Evolutionary conservation across 768 basidiomycete genomes (phyloP).

Genomic region (Suillus decipiens): DNA sequence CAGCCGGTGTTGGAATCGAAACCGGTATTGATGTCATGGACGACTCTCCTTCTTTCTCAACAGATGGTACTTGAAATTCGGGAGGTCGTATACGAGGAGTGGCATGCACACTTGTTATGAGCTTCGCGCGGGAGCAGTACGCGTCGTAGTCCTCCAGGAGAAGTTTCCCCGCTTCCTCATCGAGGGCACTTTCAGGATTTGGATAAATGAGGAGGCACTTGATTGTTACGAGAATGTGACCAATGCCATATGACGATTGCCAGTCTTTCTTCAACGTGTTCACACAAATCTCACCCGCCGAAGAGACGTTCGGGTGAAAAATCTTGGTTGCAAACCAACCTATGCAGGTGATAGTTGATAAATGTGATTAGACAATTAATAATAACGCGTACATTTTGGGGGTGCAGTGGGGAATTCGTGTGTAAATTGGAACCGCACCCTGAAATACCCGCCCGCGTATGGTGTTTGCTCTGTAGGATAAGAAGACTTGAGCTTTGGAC

Average conservation of each 20-base stretch:
- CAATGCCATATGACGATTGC: slow-evolving; percentile 89
- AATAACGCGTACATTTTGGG: slow-evolving; percentile 75
- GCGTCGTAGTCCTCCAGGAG: slow-evolving; percentile 86
- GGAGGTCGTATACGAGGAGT: slow-evolving; percentile 72
- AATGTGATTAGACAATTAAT: not conserved
- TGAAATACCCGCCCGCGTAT: slow-evolving; percentile 72
- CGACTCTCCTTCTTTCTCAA: slow-evolving; percentile 24
- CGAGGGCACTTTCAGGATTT: slow-evolving; percentile 93
- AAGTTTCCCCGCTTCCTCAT: slow-evolving; percentile 94
- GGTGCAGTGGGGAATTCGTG: slow-evolving; percentile 93
- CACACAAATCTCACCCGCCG: slow-evolving; percentile 90
- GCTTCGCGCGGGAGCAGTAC: slow-evolving; percentile 82
- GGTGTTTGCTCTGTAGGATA: slow-evolving; percentile 57
- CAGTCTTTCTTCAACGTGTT: slow-evolving; percentile 98
- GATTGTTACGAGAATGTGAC: slow-evolving; percentile 88
- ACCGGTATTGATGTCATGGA: slow-evolving; percentile 11
- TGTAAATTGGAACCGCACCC: slow-evolving; percentile 83
- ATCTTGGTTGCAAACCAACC: slow-evolving; percentile 94
- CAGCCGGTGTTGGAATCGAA: slow-evolving; percentile 18
- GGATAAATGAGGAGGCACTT: slow-evolving; percentile 97
- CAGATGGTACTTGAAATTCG: slow-evolving; percentile 62
- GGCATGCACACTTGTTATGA: slow-evolving; percentile 92
- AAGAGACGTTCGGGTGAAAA: slow-evolving; percentile 95
- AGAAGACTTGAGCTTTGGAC: slow-evolving; percentile 15
- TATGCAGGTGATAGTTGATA: slow-evolving; percentile 30